A percentile compares a stretch with the other conserved stretches of the same genome.
phyloP scores from a whole-genome alignment of 2,329 filamentous ascomycete species.

The Colletotrichum lindemuthianum region DNA sequence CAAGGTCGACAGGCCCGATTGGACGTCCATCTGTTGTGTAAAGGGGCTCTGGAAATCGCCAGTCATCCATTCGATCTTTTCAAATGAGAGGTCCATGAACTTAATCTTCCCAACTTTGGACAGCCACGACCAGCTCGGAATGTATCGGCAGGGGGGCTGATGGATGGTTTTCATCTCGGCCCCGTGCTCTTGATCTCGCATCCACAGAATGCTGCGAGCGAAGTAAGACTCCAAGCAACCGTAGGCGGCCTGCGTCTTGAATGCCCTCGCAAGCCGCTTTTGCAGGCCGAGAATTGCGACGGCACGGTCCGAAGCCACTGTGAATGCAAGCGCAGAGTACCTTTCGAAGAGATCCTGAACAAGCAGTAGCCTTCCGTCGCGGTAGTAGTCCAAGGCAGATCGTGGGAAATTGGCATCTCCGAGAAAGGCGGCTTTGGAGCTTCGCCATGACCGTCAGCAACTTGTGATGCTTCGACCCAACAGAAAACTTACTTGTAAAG shows the following conservation, averaged over 20 bases:
- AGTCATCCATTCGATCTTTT: constrained; percentile 5
- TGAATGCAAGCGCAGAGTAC: constrained; percentile 26
- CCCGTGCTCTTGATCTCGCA: background rate
- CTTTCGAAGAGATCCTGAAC: constrained; percentile 21
- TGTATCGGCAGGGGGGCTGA: background rate
- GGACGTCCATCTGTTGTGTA: background rate
- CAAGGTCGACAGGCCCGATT: background rate
- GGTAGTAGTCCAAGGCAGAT: constrained; percentile 12
- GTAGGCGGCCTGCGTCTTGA: constrained; percentile 9
- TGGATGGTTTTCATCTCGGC: constrained; percentile 3
- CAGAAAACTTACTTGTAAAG: too few species aligned
- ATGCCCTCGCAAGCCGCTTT: constrained; percentile 9
- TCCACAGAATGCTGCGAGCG: constrained; percentile 18
- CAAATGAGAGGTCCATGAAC: constrained; percentile 19
- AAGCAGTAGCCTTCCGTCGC: constrained; percentile 14
- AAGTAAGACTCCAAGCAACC: constrained; percentile 13
- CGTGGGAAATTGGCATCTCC: constrained; percentile 28
- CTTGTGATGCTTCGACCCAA: too few species aligned
- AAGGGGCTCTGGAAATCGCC: constrained; percentile 18
- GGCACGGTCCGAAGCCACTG: constrained; percentile 15
- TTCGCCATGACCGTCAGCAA: background rate
- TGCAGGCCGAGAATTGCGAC: constrained; percentile 27
- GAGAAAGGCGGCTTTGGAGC: constrained; percentile 21
- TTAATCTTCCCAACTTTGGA: constrained; percentile 18
- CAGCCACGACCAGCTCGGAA: constrained; percentile 28